Percentiles rank a stretch among this genome's conserved stretches.
Evolutionary conservation across 2,329 filamentous ascomycete genomes (phyloP).

Genomic region (Ramichloridium luteum): DNA sequence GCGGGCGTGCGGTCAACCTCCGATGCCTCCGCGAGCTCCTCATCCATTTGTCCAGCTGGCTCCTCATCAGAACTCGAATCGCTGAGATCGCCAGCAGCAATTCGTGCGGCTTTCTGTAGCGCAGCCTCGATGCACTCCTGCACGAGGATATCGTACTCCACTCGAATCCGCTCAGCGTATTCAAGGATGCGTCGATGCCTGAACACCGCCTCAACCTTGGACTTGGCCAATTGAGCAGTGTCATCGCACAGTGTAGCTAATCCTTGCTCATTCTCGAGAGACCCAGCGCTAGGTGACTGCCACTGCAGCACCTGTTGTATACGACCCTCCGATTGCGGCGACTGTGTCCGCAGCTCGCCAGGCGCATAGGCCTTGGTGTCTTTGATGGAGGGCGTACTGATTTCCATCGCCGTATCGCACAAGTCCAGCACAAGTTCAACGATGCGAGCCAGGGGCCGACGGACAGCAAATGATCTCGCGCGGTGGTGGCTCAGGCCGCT

Average conservation of each 20-base stretch:
- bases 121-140: slow-evolving; percentile 93
- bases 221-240: slow-evolving; percentile 69
- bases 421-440: slow-evolving; percentile 90
- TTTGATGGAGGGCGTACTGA: slow-evolving; percentile 87
- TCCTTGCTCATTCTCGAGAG: slow-evolving; percentile 85
- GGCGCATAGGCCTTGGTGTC: slow-evolving; percentile 55
- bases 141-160: slow-evolving; percentile 85
- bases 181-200: slow-evolving; percentile 88
- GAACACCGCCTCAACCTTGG: slow-evolving; percentile 86
- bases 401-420: slow-evolving; percentile 89
- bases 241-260: slow-evolving; percentile 78
- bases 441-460: slow-evolving; percentile 79
- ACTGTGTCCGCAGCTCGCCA: slow-evolving; percentile 81
- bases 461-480: slow-evolving; percentile 78
- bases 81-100: slow-evolving; percentile 72
- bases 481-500: slow-evolving; percentile 66
- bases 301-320: slow-evolving; percentile 92
- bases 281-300: slow-evolving; percentile 87
- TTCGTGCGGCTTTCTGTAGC: slow-evolving; percentile 74
- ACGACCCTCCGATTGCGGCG: slow-evolving; percentile 86
- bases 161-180: slow-evolving; percentile 86
- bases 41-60: slow-evolving; percentile 15
- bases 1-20: slow-evolving; percentile 22
- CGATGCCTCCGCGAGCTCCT: slow-evolving; percentile 45
- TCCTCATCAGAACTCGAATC: slow-evolving; percentile 47